Percentiles rank a stretch among this genome's conserved stretches.
Evolutionary conservation across 2,329 filamentous ascomycete genomes (phyloP).

Genomic region (Emericellopsis atlantica): DNA sequence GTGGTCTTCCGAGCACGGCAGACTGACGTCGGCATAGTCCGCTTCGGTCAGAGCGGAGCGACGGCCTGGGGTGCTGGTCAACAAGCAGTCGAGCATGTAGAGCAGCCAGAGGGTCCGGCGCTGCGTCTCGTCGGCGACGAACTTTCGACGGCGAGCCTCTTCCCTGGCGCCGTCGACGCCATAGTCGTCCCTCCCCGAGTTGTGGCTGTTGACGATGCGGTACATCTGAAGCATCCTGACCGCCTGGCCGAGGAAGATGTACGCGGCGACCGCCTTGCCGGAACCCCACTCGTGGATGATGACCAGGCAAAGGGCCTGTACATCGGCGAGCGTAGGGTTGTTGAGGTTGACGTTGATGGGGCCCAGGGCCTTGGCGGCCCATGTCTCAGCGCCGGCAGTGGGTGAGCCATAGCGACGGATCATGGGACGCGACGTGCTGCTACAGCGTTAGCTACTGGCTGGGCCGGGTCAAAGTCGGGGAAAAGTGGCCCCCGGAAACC

Average conservation of each 20-base stretch:
- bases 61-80: constrained; percentile 48
- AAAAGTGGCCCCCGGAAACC: constrained; percentile 2
- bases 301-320: constrained; percentile 47
- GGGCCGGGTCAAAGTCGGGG: constrained; percentile 4
- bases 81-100: constrained; percentile 49
- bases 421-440: constrained; percentile 40
- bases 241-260: constrained; percentile 50
- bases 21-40: constrained; percentile 40
- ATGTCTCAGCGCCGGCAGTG: constrained; percentile 43
- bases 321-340: constrained; percentile 45
- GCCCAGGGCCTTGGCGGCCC: constrained; percentile 43
- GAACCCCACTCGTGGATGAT: constrained; percentile 53
- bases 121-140: constrained; percentile 48
- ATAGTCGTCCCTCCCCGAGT: constrained; percentile 23
- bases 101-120: constrained; percentile 50
- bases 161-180: too few relatives aligned
- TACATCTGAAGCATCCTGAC: constrained; percentile 55
- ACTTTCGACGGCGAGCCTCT: constrained; percentile 19
- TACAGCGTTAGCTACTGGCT: constrained; percentile 5
- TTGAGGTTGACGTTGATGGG: constrained; percentile 46
- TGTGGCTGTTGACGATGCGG: constrained; percentile 43
- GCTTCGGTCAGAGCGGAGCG: constrained; percentile 41
- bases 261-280: constrained; percentile 47
- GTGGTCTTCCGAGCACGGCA: constrained; percentile 49
- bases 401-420: constrained; percentile 47